A percentile compares a stretch with the other conserved stretches of the same genome.
phyloP scores from a whole-genome alignment of 2,329 filamentous ascomycete genomes.

The Trichophaea hybrida region DNA sequence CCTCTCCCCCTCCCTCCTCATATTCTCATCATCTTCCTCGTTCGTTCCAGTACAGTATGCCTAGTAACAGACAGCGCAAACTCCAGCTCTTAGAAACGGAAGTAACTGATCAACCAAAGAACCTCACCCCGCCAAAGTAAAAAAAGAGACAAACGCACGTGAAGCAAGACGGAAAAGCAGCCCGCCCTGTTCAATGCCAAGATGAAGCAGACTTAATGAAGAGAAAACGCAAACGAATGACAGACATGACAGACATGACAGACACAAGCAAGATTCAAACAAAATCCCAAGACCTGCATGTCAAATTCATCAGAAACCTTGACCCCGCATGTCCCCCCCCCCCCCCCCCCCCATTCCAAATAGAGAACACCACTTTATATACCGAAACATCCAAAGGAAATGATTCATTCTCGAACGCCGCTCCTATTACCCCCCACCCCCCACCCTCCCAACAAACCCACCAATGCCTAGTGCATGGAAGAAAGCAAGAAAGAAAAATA shows the following conservation, averaged over 20 bases:
- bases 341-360: background rate
- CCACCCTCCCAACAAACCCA: background rate
- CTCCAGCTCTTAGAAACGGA: background rate
- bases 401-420: background rate
- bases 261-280: background rate
- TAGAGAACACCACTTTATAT: background rate
- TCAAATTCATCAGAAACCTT: background rate
- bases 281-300: background rate
- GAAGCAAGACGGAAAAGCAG: constrained; percentile 8
- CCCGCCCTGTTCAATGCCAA: background rate
- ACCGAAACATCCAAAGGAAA: constrained; percentile 1
- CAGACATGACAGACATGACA: constrained; percentile 10
- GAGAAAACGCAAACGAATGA: too few species aligned
- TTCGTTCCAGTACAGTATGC: too few species aligned
- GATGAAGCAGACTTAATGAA: too few species aligned
- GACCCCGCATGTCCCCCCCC: background rate
- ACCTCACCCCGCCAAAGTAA: constrained; percentile 6
- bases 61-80: too few species aligned
- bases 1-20: too few species aligned
- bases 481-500: constrained; percentile 7
- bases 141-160: constrained; percentile 1
- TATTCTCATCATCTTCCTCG: too few species aligned
- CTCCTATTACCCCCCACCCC: background rate
- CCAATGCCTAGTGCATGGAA: background rate
- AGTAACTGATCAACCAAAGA: constrained; percentile 4